Percentiles rank a stretch among this genome's conserved stretches.
Evolutionary conservation across 2,329 filamentous ascomycete genomes (phyloP).

Genomic region (Colletotrichum australisinense): DNA sequence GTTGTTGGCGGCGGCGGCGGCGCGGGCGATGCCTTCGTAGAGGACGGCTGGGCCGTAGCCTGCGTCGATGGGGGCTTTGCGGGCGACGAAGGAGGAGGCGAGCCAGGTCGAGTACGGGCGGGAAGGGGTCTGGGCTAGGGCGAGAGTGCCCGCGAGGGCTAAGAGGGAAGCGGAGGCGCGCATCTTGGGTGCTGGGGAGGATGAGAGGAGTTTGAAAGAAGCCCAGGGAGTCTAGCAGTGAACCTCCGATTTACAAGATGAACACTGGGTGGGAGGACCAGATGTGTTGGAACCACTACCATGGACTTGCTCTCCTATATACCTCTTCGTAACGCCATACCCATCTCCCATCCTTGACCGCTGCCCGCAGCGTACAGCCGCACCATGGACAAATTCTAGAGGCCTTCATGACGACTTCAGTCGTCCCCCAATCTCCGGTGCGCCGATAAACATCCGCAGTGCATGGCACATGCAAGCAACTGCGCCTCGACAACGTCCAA

Average conservation of each 20-base stretch:
- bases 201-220: neutral
- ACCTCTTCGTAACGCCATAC: neutral
- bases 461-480: neutral
- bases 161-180: neutral
- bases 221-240: no score
- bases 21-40: constrained; percentile 27
- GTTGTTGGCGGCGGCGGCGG: constrained; percentile 2
- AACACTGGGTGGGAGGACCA: neutral
- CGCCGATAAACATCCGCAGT: neutral
- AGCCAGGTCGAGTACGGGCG: constrained; percentile 23
- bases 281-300: neutral
- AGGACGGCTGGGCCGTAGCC: constrained; percentile 29
- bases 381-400: neutral
- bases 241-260: no score
- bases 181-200: neutral
- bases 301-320: neutral
- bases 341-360: neutral
- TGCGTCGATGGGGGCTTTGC: constrained; percentile 5
- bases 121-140: neutral
- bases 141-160: constrained; percentile 1
- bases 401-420: neutral
- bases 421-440: neutral
- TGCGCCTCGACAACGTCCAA: neutral
- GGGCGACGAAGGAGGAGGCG: constrained; percentile 26
- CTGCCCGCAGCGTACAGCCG: neutral